Percentiles rank a stretch among this genome's conserved stretches.
phyloP scores from a whole-genome alignment of 176 grass and related monocot genomes.

The Tillandsia leiboldiana region DNA sequence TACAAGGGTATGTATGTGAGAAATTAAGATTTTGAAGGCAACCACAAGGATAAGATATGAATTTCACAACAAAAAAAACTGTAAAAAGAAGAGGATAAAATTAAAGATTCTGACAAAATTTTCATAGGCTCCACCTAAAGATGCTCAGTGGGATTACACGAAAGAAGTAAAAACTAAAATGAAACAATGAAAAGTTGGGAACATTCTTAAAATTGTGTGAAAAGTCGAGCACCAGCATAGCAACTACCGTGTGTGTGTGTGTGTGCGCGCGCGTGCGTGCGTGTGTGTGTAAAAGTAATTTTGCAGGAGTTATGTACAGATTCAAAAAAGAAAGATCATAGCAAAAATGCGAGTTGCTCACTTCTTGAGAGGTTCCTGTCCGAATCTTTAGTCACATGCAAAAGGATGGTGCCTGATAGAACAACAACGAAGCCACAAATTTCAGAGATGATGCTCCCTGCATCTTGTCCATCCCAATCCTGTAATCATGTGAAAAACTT shows the following conservation, averaged over 20 bases:
- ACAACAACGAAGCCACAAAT: slow-evolving; percentile 93
- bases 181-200: slow-evolving; percentile 5
- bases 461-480: slow-evolving; percentile 88
- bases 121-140: not conserved
- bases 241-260: too few species aligned
- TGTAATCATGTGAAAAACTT: slow-evolving; percentile 20
- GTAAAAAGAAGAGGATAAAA: not conserved
- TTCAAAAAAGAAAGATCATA: slow-evolving; percentile 7
- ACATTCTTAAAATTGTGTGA: slow-evolving; percentile 12
- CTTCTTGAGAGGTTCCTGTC: slow-evolving; percentile 61
- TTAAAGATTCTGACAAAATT: not conserved
- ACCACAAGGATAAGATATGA: too few species aligned
- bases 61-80: too few species aligned
- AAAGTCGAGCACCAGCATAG: too few species aligned
- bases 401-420: slow-evolving; percentile 75
- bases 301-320: not conserved
- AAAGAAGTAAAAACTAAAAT: not conserved
- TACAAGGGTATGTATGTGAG: too few species aligned
- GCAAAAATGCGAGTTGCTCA: slow-evolving; percentile 27
- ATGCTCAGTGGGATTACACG: too few species aligned
- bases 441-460: slow-evolving; percentile 81
- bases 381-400: slow-evolving; percentile 89
- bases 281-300: too few species aligned
- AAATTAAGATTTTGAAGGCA: too few species aligned
- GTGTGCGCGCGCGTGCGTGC: too few species aligned